Evolutionary conservation across 371 early-diverging fungal genomes (phyloP).

Genomic region (Apophysomyces trapeziformis): DNA sequence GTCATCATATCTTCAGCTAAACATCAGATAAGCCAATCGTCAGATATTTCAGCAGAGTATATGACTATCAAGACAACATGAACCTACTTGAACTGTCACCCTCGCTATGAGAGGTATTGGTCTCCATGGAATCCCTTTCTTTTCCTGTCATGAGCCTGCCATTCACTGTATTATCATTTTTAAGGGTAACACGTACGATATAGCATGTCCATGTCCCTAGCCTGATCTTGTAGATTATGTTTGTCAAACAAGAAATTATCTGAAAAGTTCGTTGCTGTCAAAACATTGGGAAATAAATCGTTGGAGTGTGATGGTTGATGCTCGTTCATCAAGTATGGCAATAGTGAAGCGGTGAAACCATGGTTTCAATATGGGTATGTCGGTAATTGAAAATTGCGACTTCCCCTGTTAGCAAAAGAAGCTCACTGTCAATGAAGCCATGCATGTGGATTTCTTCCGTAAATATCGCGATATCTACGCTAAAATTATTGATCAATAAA

Average conservation of each 20-base stretch:
- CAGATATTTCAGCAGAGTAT: neutral
- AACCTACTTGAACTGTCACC: neutral
- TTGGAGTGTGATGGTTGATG: neutral
- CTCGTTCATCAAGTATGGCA: neutral
- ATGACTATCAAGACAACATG: neutral
- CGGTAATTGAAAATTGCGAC: no score
- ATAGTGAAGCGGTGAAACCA: neutral
- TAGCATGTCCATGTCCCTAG: neutral
- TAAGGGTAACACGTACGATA: neutral
- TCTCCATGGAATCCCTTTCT: neutral
- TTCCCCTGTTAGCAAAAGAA: no score
- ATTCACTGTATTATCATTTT: neutral
- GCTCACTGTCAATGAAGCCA: no score
- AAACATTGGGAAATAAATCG: neutral
- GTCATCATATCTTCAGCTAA: constrained; percentile 1
- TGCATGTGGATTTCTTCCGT: no score
- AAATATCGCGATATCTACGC: no score
- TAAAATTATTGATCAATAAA: no score
- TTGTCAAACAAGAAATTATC: neutral
- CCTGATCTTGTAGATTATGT: neutral
- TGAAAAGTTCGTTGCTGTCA: neutral
- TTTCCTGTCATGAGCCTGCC: neutral
- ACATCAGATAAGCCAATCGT: no score
- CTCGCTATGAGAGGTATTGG: constrained; percentile 3
- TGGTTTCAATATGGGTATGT: neutral